Percentiles rank a stretch among this genome's conserved stretches.
phyloP scores from a whole-genome alignment of 345 rosid genomes.

The Dovyalis caffra region DNA sequence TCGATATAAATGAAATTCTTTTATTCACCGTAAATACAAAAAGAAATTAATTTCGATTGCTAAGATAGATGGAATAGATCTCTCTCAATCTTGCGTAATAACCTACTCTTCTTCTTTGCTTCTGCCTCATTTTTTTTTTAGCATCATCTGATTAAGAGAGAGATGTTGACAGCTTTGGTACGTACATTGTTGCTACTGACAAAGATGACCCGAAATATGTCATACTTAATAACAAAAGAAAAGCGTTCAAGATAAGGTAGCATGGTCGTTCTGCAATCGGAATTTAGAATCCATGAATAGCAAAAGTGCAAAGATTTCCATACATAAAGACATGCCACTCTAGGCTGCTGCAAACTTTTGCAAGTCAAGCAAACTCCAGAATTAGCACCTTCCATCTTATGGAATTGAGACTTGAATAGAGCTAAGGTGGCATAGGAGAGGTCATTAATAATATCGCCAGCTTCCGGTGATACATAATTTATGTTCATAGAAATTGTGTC shows the following conservation, averaged over 20 bases:
- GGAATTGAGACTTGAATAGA: conserved; percentile 39
- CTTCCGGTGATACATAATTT: conserved; percentile 3
- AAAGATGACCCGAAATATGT: conserved; percentile 45
- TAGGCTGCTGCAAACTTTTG: conserved; percentile 18
- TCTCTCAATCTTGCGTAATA: conserved; percentile 16
- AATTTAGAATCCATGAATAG: conserved; percentile 47
- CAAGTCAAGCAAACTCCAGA: conserved; percentile 51
- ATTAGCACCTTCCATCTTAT: conserved; percentile 45
- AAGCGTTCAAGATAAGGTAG: conserved; percentile 34
- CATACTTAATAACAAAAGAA: conserved; percentile 39
- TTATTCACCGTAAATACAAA: too few species aligned
- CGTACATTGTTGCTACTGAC: conserved; percentile 34
- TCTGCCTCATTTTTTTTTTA: conserved; percentile 15
- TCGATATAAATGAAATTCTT: too few species aligned
- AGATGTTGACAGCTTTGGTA: background rate
- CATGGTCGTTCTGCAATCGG: conserved; percentile 31
- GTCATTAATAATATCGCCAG: conserved; percentile 25
- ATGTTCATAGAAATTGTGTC: conserved; percentile 40
- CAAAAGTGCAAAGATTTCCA: conserved; percentile 50
- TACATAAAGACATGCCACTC: conserved; percentile 35
- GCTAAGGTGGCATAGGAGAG: conserved; percentile 47
- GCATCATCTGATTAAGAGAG: conserved; percentile 6
- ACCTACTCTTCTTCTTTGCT: conserved; percentile 16
- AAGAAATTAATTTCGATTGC: too few species aligned
- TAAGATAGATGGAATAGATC: too few species aligned